phyloP scores from a whole-genome alignment of 257 asterid genomes.

The Prunella vulgaris region DNA sequence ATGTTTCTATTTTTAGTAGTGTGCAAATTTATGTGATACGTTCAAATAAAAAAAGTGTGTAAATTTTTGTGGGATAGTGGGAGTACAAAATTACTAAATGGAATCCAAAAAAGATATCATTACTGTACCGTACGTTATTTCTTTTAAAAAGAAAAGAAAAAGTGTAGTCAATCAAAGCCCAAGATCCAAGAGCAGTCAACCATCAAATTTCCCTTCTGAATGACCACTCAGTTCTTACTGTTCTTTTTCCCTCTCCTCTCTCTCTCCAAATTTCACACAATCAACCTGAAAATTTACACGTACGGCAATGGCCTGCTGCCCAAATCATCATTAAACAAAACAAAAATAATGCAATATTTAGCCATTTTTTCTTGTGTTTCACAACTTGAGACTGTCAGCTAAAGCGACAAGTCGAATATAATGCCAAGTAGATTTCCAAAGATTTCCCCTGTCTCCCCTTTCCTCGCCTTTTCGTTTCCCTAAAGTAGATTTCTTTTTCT shows the following conservation, averaged over 20 bases:
- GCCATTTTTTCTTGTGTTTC: not conserved
- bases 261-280: not conserved
- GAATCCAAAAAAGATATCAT: not conserved
- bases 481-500: slow-evolving; percentile 53
- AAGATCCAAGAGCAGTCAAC: slow-evolving; percentile 40
- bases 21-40: no score
- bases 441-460: slow-evolving; percentile 54
- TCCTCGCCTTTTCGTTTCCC: slow-evolving; percentile 39
- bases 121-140: not conserved
- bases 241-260: no score
- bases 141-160: no score
- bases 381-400: slow-evolving; percentile 36
- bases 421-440: slow-evolving; percentile 66
- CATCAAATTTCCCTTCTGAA: slow-evolving; percentile 20
- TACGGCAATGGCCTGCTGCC: slow-evolving; percentile 21
- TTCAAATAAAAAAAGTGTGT: no score
- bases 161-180: slow-evolving; percentile 28
- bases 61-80: no score
- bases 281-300: not conserved
- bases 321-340: slow-evolving; percentile 21
- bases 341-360: slow-evolving; percentile 8
- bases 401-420: slow-evolving; percentile 68
- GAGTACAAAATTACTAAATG: no score
- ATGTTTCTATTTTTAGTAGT: no score
- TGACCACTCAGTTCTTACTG: slow-evolving; percentile 26